These are phyloP conservation scores for Trichoderma erinaceum DNA, from an alignment of 495 filamentous ascomycete species.

Conservation along the genomic window DNA sequence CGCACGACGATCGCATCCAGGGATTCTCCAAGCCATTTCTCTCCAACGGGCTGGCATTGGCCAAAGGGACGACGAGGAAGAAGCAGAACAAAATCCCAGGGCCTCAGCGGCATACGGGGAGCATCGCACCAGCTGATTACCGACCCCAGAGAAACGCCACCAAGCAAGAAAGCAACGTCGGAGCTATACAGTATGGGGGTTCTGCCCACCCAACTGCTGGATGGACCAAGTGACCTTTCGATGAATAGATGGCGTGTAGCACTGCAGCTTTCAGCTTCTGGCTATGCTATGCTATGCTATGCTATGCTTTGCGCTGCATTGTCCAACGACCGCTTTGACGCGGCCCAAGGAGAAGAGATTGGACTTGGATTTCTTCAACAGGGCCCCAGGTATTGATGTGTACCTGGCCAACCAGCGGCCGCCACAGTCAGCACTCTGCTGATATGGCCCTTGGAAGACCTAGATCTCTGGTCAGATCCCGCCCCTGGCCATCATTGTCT, in stretches of 20 bases:
- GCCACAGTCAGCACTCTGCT: not conserved
- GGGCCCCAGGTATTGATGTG: not conserved
- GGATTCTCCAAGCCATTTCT: constrained; percentile 9
- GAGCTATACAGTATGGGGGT: not conserved
- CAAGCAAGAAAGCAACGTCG: not conserved
- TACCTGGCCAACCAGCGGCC: not conserved
- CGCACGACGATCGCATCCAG: constrained; percentile 6
- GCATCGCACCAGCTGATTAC: not conserved
- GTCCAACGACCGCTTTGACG: not conserved
- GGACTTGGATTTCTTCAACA: not conserved
- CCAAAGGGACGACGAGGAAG: not conserved
- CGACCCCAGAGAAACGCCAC: not conserved
- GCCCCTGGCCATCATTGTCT: not conserved
- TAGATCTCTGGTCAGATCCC: constrained; percentile 2
- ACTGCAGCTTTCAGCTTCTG: constrained; percentile 8
- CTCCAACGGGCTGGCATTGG: not conserved
- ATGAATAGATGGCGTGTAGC: not conserved
- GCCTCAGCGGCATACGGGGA: not conserved
- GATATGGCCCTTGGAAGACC: not conserved
- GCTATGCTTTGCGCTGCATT: too few species aligned
- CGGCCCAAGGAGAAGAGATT: not conserved
- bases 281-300: too few species aligned
- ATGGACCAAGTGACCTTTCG: not conserved
- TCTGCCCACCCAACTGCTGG: not conserved
- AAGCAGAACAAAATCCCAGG: not conserved